Evolutionary conservation across 2,329 filamentous ascomycete genomes (phyloP), one percentile per base, ranked within the genome.

Genomic region (Biscogniauxia sp.): DNA sequence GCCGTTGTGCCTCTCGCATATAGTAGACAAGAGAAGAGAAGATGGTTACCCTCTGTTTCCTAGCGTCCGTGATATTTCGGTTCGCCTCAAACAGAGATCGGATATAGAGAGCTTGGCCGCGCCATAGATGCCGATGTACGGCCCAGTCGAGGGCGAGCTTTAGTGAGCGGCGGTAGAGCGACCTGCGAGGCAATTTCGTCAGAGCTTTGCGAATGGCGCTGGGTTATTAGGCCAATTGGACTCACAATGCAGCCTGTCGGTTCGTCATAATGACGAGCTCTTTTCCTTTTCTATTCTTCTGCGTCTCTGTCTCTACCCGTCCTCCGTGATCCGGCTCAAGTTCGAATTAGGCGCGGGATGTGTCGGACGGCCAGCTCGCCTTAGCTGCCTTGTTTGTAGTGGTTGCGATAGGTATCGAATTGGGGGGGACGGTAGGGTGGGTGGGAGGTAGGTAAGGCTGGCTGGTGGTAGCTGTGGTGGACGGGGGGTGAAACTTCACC

Each of bases 131-230:
- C 68, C 95, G 87, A 75, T 97, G 91, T 65, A 98, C 93, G 60
- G 92, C 87, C 95, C 95, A 99, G 81, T 97, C 93, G 67, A 98
- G 87, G 51, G 95, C 85, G 66, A 97, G 88, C 84, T 97, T 97
- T 74, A 99, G 79, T 25, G 93, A 93, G 69, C 93, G 92, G 74
- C 94, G 89, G 79, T 99, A 99, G 63, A 99, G 89, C 51, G 86
- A 88, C 68, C 86, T 89, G 63, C 6, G 55, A 20, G 20, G 51
- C 54, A 58, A 41, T 54, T 59, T 41, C 13, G 55, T 71, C 64
- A 71, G 67, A 23, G 9, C 52, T 15, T 15, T 51, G 45, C 17
- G 20, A 25, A 20, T 23, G 15, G 15, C 20, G 7, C 32, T 20
- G 20, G 26, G 32, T 32, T 32, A 13, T 8, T 32, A 20, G 11